phyloP scores from a whole-genome alignment of 352 stramenopile species.

The Phytophthora boehmeriae region DNA sequence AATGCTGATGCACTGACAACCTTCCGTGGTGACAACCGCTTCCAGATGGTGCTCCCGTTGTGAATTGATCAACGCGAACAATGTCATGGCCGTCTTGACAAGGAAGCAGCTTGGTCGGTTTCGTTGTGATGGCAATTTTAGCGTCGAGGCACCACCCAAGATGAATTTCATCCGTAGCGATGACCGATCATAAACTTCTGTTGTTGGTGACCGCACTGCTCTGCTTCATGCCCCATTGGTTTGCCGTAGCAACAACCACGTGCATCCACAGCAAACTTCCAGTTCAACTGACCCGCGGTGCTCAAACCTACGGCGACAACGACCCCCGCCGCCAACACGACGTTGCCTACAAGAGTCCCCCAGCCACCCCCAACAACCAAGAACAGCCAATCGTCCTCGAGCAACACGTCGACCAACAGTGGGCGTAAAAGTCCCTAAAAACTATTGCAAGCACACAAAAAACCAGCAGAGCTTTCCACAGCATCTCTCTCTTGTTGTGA shows the following conservation, averaged over 20 bases:
- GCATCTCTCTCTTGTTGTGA: conserved; percentile 16
- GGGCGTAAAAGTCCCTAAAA: not conserved
- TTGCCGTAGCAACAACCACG: not conserved
- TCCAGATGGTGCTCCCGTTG: not conserved
- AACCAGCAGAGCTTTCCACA: conserved; percentile 5
- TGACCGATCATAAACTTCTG: not conserved
- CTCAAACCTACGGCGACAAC: conserved; percentile 19
- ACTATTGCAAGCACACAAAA: not conserved
- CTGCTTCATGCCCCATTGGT: conserved; percentile 2
- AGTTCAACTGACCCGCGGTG: conserved; percentile 15
- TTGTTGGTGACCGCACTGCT: not conserved
- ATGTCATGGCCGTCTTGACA: not conserved
- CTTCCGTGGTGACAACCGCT: not conserved
- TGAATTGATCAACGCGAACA: not conserved
- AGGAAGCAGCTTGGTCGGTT: not conserved
- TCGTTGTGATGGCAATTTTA: not conserved
- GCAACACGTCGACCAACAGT: conserved; percentile 14
- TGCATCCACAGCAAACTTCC: conserved; percentile 28
- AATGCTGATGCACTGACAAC: not conserved
- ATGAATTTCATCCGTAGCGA: not conserved
- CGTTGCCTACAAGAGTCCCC: not conserved
- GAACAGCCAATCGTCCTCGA: conserved; percentile 17
- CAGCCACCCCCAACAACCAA: not conserved
- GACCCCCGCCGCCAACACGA: conserved; percentile 22
- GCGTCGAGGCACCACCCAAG: too few relatives aligned